Base-by-base conservation (phyloP, 345 rosid genomes). In the Abelmoschus esculentus region DNA sequence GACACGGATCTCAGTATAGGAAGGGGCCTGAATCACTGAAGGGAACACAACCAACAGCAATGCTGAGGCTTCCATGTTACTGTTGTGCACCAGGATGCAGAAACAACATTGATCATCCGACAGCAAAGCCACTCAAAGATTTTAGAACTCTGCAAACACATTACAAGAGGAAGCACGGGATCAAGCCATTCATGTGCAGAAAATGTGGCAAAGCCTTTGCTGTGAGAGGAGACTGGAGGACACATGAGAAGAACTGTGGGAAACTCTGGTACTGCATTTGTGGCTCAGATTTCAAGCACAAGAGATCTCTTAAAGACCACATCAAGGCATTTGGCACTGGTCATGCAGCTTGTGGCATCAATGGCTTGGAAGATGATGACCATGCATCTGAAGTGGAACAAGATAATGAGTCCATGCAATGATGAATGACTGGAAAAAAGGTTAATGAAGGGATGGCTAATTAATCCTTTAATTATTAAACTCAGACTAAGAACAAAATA, bases 231-330 rank as follows among this genome's bases (percentile, higher is more conserved):
- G 26, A 22, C 26, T 22, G 26, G 26, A 22, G 26, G 49, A 87
- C 92, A 61, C 89, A 87, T 50, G 92, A 87, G 73, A 87, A 87
- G 82, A 87, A 87, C 46, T 85, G 92, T 50, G 98, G 98, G 17
- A 87, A 88, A 80, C 86, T 91, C 34, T 93, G 98, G 98, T 93
- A 88, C 75, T 93, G 98, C 79, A 78, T 80, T 70, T 93, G 98
- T 63, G 97, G 98, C 0, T 93, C 98, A 9, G 97, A 91, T 74
- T 93, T 93, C 78, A 93, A 91, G 80, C 98, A 93, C 78, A 93
- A 91, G 73, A 86, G 98, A 65, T 93, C 98, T 11, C 87, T 93
- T 26, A 91, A 91, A 70, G 98, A 93, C 78, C 98, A 93, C 36
- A 84, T 93, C 26, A 86, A 82, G 73, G 91, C 98, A 3, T 93